Base-by-base conservation (phyloP, 202 grass and related monocot genomes). In the Setaria italica region DNA sequence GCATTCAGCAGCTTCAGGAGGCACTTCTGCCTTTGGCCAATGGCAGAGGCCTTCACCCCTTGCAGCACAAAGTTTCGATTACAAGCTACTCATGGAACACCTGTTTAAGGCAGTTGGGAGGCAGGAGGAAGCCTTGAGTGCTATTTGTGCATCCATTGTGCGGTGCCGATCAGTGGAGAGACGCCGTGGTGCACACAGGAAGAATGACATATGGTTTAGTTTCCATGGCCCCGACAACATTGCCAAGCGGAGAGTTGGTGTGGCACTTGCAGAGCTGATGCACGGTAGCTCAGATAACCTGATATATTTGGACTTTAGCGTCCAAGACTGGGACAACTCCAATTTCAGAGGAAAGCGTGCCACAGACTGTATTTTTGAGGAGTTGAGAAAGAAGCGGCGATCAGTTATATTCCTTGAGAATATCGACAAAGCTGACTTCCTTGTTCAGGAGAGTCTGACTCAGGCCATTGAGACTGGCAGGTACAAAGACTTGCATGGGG, bases 331-430 rank as follows among this genome's bases (percentile, higher is more conserved):
- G 70, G 81, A 83, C 53, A 85, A 88, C 77, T 78, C 72, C 13
- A 86, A 48, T 72, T 87, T 85, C 54, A 95, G 91, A 91, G 94
- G 90, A 55, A 96, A 90, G 87, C 88, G 78, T 1, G 93, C 80
- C 62, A 85, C 74, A 54, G 97, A 99, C 77, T 91, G 82, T 66
- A 87, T 99, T 29, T 80, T 86, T 6, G 88, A 82, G 47, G 93
- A 96, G 90, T 86, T 99, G 71, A 82, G 88, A 63, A 94, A 76
- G 84, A 91, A 87, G 77, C 88, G 53, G 29, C 62, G 37, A 47
- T 87, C 82, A 16, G 87, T 99, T 43, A 80, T 99, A 67, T 99
- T 92, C 82, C 88, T 99, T 54, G 87, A 99, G 68, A 99, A 94
- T 73, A 41, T 94, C 1, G 84, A 99, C 65, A 91, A 91, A 74